Percentiles rank a stretch among this genome's conserved stretches.
Evolutionary conservation across 352 stramenopile species (phyloP).

Genomic region (Phytophthora megakarya): DNA sequence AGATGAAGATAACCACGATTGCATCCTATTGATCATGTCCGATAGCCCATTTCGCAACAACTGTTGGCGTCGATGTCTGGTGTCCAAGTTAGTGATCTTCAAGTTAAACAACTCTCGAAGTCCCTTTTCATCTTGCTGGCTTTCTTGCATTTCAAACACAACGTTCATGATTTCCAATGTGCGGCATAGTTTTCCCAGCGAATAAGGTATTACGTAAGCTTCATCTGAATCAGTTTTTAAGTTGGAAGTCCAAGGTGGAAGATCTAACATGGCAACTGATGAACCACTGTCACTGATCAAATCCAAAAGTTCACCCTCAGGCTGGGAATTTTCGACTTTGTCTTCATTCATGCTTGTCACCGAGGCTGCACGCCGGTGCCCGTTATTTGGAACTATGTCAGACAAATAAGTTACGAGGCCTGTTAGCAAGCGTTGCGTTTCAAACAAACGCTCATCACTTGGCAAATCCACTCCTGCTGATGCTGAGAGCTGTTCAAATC

Average conservation of each 20-base stretch:
- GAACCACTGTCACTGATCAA: constrained; percentile 44
- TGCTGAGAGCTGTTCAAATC: constrained; percentile 56
- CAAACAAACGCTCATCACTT: constrained; percentile 27
- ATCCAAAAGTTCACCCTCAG: constrained; percentile 28
- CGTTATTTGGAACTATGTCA: constrained; percentile 20
- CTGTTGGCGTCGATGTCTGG: constrained; percentile 38
- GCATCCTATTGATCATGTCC: constrained; percentile 51
- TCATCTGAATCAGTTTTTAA: constrained; percentile 19
- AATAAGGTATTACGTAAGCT: constrained; percentile 32
- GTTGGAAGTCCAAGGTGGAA: no score
- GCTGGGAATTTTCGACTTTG: constrained; percentile 16
- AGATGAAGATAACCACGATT: constrained; percentile 31
- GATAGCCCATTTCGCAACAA: constrained; percentile 39
- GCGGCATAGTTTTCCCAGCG: constrained; percentile 45
- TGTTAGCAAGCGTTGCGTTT: constrained; percentile 27
- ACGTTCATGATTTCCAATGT: constrained; percentile 61
- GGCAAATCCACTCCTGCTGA: constrained; percentile 27
- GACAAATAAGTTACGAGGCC: constrained; percentile 26
- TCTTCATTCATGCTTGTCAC: constrained; percentile 18
- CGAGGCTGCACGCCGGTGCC: constrained; percentile 8
- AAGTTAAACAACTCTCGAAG: constrained; percentile 29
- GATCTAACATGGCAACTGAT: constrained; percentile 46
- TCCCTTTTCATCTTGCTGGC: constrained; percentile 27
- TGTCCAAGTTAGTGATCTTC: constrained; percentile 40
- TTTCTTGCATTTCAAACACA: constrained; percentile 57